phyloP scores from a whole-genome alignment of 371 early-diverging fungal species.

The Coemansia sp. region DNA sequence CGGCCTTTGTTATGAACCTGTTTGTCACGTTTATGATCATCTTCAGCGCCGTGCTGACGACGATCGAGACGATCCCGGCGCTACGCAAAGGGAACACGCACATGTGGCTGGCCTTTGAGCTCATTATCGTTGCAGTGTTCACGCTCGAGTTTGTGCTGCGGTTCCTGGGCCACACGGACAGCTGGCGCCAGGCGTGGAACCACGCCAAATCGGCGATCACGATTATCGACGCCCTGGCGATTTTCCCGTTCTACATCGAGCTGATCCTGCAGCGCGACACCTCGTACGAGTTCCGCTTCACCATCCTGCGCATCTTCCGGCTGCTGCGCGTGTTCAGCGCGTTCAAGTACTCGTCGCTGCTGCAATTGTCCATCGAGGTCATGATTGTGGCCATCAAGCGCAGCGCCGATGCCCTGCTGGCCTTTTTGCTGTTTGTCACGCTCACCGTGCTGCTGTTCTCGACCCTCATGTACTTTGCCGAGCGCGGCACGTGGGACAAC shows the following conservation, averaged over 20 bases:
- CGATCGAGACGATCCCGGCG: slow-evolving; percentile 82
- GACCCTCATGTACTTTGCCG: slow-evolving; percentile 81
- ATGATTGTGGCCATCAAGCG: slow-evolving; percentile 80
- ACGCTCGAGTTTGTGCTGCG: slow-evolving; percentile 74
- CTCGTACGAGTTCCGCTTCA: slow-evolving; percentile 79
- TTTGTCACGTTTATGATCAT: slow-evolving; percentile 74
- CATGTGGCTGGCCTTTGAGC: slow-evolving; percentile 70
- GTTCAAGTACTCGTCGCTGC: slow-evolving; percentile 73
- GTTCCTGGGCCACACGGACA: slow-evolving; percentile 69
- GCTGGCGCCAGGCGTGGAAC: slow-evolving; percentile 56
- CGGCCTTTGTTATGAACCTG: slow-evolving; percentile 74
- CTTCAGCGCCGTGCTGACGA: slow-evolving; percentile 74
- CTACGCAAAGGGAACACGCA: slow-evolving; percentile 54
- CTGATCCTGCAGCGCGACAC: slow-evolving; percentile 68
- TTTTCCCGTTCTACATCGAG: slow-evolving; percentile 80
- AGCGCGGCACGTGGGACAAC: slow-evolving; percentile 77
- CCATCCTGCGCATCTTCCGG: slow-evolving; percentile 77
- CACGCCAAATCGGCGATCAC: slow-evolving; percentile 54
- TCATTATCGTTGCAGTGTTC: slow-evolving; percentile 74
- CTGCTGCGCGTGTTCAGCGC: slow-evolving; percentile 78
- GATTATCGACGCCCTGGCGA: slow-evolving; percentile 76
- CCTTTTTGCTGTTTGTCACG: slow-evolving; percentile 66
- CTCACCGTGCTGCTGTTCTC: slow-evolving; percentile 75
- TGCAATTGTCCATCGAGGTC: slow-evolving; percentile 77
- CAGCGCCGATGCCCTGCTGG: slow-evolving; percentile 75